Evolutionary conservation across 352 stramenopile genomes (phyloP).

Genomic region (Saprolegnia parasitica): DNA sequence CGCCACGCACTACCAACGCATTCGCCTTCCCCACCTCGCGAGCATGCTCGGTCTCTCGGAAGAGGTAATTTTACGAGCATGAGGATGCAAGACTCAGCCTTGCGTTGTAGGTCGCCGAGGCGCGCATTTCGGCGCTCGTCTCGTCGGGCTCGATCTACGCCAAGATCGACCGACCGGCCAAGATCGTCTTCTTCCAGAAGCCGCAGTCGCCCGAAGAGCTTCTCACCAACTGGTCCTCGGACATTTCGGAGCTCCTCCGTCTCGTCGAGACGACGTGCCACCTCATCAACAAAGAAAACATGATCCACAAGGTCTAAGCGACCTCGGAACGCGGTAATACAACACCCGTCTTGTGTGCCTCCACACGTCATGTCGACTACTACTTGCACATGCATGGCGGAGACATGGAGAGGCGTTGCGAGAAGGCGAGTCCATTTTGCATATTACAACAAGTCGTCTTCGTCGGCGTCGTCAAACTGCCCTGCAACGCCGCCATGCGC

Average conservation of each 20-base stretch:
- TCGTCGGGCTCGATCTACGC: conserved; percentile 92
- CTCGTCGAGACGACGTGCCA: conserved; percentile 97
- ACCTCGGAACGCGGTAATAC: neutral
- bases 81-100: neutral
- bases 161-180: conserved; percentile 97
- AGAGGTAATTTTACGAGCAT: conserved; percentile 47
- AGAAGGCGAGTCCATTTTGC: conserved; percentile 13
- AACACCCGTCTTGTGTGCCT: neutral
- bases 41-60: conserved; percentile 90
- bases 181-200: conserved; percentile 92
- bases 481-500: conserved; percentile 36
- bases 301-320: conserved; percentile 90
- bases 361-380: neutral
- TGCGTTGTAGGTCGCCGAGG: conserved; percentile 52
- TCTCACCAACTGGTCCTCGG: conserved; percentile 92
- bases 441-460: conserved; percentile 42
- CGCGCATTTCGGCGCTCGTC: conserved; percentile 87
- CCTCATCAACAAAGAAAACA: conserved; percentile 99
- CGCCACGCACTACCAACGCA: conserved; percentile 94
- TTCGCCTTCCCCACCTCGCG: conserved; percentile 89
- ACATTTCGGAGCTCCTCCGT: conserved; percentile 94
- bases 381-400: neutral
- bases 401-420: neutral
- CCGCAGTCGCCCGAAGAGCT: conserved; percentile 90
- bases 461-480: conserved; percentile 80